Percentiles rank a stretch among this genome's conserved stretches.
Evolutionary conservation across 352 stramenopile genomes (phyloP).

Genomic region (Pythium aphanidermatum): DNA sequence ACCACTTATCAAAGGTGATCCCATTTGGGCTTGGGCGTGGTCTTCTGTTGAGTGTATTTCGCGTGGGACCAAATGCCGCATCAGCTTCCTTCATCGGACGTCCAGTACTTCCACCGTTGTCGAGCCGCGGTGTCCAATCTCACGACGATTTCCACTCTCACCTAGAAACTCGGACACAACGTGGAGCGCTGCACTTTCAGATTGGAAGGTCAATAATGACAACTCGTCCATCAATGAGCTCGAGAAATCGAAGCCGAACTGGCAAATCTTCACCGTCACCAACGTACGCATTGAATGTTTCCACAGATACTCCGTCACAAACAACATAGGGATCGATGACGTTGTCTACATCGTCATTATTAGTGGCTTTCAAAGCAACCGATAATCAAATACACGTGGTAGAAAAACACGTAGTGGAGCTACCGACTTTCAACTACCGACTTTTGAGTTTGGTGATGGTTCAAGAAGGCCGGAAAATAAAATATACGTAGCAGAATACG

Average conservation of each 20-base stretch:
- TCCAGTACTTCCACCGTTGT: conserved; percentile 7
- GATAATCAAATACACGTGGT: too few relatives aligned
- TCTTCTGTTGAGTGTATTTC: conserved; percentile 3
- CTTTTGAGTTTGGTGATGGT: too few relatives aligned
- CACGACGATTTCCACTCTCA: conserved; percentile 8
- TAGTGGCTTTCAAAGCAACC: too few relatives aligned
- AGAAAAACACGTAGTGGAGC: too few relatives aligned
- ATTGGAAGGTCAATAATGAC: conserved; percentile 10
- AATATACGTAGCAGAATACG: too few relatives aligned
- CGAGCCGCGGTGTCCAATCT: conserved; percentile 9
- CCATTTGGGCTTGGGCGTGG: background rate
- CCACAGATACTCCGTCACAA: conserved; percentile 21
- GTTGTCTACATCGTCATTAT: conserved; percentile 5
- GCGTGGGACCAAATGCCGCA: conserved; percentile 13
- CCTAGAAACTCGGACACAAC: conserved; percentile 7
- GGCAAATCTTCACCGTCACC: conserved; percentile 12
- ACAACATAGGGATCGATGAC: conserved; percentile 19
- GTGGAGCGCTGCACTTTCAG: conserved; percentile 6
- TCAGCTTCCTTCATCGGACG: conserved; percentile 22
- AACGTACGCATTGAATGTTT: conserved; percentile 22
- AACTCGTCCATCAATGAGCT: conserved; percentile 13
- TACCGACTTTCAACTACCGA: too few relatives aligned
- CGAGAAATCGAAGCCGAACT: conserved; percentile 18
- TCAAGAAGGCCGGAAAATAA: too few relatives aligned
- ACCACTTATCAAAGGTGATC: conserved; percentile 8